phyloP scores from a whole-genome alignment of 2,329 filamentous ascomycete species.

The Trichoderma afroharzianum region DNA sequence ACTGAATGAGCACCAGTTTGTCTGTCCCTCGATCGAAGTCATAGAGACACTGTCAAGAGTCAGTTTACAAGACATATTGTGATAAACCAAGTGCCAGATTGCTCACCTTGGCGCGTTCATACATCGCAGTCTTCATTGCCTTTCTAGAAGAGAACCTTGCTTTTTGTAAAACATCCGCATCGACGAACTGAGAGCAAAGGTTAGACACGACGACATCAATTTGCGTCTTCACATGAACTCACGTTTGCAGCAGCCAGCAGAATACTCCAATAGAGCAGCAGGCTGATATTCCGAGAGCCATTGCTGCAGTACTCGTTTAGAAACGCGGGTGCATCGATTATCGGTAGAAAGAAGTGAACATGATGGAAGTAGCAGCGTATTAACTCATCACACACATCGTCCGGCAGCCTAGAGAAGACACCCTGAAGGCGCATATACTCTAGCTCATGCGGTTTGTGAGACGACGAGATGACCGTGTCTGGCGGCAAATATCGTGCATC shows the following conservation, averaged over 20 bases:
- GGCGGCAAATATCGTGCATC: not conserved
- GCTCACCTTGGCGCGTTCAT: not conserved
- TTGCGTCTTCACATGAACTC: not conserved
- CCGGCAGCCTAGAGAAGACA: not conserved
- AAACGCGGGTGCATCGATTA: not conserved
- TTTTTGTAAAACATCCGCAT: not conserved
- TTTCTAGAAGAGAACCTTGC: not conserved
- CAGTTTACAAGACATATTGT: not conserved
- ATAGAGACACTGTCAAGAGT: not conserved
- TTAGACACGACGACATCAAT: not conserved
- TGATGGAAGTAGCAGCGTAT: constrained; percentile 2
- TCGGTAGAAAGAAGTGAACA: not conserved
- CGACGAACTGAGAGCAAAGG: not conserved
- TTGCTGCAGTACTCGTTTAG: not conserved
- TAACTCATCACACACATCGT: not conserved
- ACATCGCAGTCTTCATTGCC: constrained; percentile 7
- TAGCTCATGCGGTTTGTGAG: not conserved
- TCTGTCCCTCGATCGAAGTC: constrained; percentile 7
- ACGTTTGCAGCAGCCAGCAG: constrained; percentile 1
- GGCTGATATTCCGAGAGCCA: not conserved
- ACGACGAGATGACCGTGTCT: not conserved
- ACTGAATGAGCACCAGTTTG: constrained; percentile 2
- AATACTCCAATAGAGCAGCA: constrained; percentile 1
- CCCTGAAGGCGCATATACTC: constrained; percentile 7
- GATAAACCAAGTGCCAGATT: too few species aligned